Base-by-base conservation (phyloP, 345 rosid genomes). In the Moricandia arvensis region DNA sequence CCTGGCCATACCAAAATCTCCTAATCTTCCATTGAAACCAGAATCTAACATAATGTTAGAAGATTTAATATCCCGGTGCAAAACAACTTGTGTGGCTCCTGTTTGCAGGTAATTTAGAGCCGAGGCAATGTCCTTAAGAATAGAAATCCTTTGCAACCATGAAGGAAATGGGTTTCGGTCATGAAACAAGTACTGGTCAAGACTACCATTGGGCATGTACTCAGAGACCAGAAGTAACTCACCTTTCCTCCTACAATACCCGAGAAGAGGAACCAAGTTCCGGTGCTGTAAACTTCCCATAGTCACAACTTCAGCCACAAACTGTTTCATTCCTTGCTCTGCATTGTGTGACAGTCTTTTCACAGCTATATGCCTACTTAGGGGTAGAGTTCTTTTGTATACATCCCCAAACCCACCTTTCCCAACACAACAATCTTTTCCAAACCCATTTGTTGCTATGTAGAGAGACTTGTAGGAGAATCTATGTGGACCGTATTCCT, bases 1-100 rank as follows among this genome's bases (percentile, higher is more conserved):
- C 68, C 51, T 75, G 0, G 86, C 82, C 49, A 85, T 85, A 8
- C 90, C 88, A 51, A 82, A 87, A 68, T 87, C 90, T 3, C 86
- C 87, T 18, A 87, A 75, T 13, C 82, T 72, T 3, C 83, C 87
- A 30, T 71, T 79, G 17, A 76, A 70, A 43, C 78, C 74, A 9
- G 65, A 71, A 70, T 87, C 88, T 34, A 87, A 70, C 62, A 84
- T 78, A 43, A 84, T 66, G 8, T 82, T 84, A 71, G 79, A 73
- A 8, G 87, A 64, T 53, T 86, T 86, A 4, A 86, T 64, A 8
- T 86, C 86, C 60, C 86, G 74, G 11, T 86, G 87, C n/a, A 84
- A 66, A 59, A 86, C 84, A 68, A 66, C 79, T 68, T 64, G 80
- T 1, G 69, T 82, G 66, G 80, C 37, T 26, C 75, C 84, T 71